phyloP scores from a whole-genome alignment of 148 eudicot species.

The Pouteria glomerata region DNA sequence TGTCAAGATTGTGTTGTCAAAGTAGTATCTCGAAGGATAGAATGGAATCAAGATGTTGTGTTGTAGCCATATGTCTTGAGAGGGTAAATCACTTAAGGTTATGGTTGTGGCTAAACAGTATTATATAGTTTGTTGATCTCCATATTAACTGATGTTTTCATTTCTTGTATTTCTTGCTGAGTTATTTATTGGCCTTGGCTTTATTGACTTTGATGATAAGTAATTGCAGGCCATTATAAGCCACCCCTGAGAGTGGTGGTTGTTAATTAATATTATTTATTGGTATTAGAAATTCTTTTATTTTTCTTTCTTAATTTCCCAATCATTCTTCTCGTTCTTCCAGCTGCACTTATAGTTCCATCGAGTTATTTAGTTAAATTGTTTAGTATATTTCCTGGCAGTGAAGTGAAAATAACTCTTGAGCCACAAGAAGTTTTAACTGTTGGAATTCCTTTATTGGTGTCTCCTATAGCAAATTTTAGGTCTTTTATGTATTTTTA shows the following conservation, averaged over 20 bases:
- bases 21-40: no score
- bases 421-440: neutral
- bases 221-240: neutral
- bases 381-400: no score
- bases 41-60: neutral
- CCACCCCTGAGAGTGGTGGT: neutral
- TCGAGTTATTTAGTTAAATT: neutral
- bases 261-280: neutral
- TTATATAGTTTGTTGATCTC: neutral
- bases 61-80: neutral
- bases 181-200: neutral
- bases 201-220: no score
- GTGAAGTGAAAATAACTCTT: neutral
- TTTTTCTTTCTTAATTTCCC: no score
- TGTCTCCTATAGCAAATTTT: neutral
- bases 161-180: neutral
- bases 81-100: neutral
- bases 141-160: neutral
- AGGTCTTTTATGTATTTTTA: neutral
- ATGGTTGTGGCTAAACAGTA: neutral
- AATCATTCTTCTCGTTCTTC: neutral
- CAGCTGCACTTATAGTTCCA: neutral
- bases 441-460: no score
- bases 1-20: no score
- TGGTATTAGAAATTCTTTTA: no score